Evolutionary conservation across 164 flowering plant species (phyloP).

Genomic region (Magnolia kwangsiensis): DNA sequence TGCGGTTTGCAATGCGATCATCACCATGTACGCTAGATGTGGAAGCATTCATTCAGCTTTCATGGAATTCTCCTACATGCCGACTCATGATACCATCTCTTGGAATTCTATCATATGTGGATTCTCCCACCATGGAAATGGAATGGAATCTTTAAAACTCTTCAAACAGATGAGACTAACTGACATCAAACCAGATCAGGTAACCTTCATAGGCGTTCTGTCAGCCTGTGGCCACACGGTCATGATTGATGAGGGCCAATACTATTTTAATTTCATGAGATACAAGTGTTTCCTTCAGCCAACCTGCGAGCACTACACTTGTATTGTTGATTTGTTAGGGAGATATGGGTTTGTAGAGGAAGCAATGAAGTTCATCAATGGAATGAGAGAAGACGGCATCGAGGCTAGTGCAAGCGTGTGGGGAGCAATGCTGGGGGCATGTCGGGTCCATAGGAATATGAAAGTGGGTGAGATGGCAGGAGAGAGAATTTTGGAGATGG

Average conservation of each 20-base stretch:
- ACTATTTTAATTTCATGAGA: constrained; percentile 50
- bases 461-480: constrained; percentile 53
- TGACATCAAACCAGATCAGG: constrained; percentile 39
- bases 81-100: constrained; percentile 43
- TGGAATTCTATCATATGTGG: constrained; percentile 78
- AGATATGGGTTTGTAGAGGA: constrained; percentile 53
- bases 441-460: constrained; percentile 50
- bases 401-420: constrained; percentile 49
- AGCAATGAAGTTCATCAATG: constrained; percentile 37
- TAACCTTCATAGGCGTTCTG: constrained; percentile 60
- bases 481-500: constrained; percentile 42
- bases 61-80: constrained; percentile 38
- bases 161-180: constrained; percentile 45
- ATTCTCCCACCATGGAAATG: constrained; percentile 57
- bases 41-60: constrained; percentile 52
- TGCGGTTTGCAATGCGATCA: constrained; percentile 55
- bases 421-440: constrained; percentile 72
- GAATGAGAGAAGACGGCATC: constrained; percentile 42
- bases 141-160: constrained; percentile 42
- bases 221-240: constrained; percentile 66
- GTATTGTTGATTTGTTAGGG: constrained; percentile 61
- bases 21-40: constrained; percentile 64
- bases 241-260: constrained; percentile 44
- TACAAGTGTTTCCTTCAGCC: constrained; percentile 43
- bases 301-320: constrained; percentile 55